Evolutionary conservation across 2,329 filamentous ascomycete genomes (phyloP).

Genomic region (Scolecobasidium constrictum): DNA sequence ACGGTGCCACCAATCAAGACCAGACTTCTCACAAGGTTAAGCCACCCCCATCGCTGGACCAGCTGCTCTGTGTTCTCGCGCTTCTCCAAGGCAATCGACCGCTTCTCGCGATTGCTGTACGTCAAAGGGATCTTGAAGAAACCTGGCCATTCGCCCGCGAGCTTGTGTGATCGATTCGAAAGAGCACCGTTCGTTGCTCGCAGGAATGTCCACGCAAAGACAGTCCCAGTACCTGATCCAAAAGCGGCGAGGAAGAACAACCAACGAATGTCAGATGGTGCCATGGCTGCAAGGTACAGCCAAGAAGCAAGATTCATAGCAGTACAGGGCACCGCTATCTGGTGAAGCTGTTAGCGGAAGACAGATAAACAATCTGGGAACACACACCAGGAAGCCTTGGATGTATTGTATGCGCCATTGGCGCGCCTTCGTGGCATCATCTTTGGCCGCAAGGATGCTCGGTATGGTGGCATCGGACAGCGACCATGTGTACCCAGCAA

Average conservation of each 20-base stretch:
- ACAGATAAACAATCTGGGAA: not conserved
- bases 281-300: constrained; percentile 3
- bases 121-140: constrained; percentile 1
- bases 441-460: constrained; percentile 4
- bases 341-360: not conserved
- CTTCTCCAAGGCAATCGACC: not conserved
- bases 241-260: constrained; percentile 6
- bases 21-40: no score
- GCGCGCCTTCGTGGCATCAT: constrained; percentile 5
- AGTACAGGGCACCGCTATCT: constrained; percentile 9
- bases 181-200: constrained; percentile 8
- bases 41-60: constrained; percentile 4
- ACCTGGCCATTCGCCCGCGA: not conserved
- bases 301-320: constrained; percentile 6
- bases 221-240: constrained; percentile 2
- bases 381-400: constrained; percentile 2
- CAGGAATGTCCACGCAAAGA: constrained; percentile 8
- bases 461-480: constrained; percentile 7
- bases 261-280: not conserved
- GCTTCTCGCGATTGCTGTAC: constrained; percentile 4
- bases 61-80: constrained; percentile 2
- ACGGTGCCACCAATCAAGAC: no score
- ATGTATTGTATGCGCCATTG: constrained; percentile 9
- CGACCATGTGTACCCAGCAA: constrained; percentile 5
- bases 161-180: constrained; percentile 3